Base-by-base conservation (phyloP, 2,329 filamentous ascomycete species). In the Exserohilum rostratum region DNA sequence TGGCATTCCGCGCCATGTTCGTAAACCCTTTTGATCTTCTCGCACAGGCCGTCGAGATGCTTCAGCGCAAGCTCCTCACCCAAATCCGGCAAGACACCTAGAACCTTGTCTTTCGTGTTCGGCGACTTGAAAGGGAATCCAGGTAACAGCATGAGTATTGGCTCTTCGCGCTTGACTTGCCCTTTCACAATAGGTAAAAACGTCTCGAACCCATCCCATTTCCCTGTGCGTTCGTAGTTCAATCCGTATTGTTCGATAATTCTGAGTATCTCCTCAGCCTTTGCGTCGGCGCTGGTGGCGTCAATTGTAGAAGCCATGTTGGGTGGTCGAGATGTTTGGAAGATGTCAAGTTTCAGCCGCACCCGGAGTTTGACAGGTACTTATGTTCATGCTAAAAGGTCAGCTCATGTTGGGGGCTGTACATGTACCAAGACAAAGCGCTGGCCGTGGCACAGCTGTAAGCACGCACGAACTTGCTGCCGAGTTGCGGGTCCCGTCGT, bases 91-190 rank as follows among this genome's bases (percentile, higher is more conserved):
- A 79, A 57, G 2, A 58, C 58, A n/a, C 77, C 83, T 5, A 87
- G 68, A 0, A 85, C 82, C 54, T 88, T 87, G 18, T 79, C 75
- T 1, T 67, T 65, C 0, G 75, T 77, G 57, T 87, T 87, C 10
- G 84, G 81, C 0, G 83, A 86, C 62, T 87, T 87, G 77, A 85
- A 87, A 0, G 85, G 84, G 40, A 87, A 87, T 0, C 83, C 84
- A 0, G 85, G 85, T 0, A 87, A 77, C 12, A 71, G 57, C 52
- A 73, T 60, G 18, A 51, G 62, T 29, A 72, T 51, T 3, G 68
- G 58, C 37, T 67, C 58, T 6, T 51, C 48, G 9, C 55, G 57
- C 55, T 63, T 51, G 9, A 66, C 63, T 18, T 66, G 64, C 6
- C 55, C 59, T 25, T 50, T 40, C 2, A 68, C 62, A 20, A 60